Evolutionary conservation across 1,139 yeast species (phyloP).

Genomic region (Pneumocystis murina): DNA sequence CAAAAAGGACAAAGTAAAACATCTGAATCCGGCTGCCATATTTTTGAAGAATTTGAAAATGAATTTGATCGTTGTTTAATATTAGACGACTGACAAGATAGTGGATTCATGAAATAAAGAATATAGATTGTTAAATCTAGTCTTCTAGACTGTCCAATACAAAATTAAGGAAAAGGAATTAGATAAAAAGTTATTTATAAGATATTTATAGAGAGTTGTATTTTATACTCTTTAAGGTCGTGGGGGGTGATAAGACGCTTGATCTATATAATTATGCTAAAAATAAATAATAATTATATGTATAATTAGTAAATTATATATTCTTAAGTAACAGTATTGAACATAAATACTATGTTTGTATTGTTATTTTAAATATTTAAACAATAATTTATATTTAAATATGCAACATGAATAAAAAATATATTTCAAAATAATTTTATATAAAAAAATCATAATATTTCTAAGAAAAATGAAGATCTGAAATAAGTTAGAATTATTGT

Average conservation of each 20-base stretch:
- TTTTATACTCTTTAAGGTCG: not conserved
- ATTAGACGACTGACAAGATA: not conserved
- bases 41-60: not conserved
- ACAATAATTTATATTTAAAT: too few species aligned
- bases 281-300: not conserved
- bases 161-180: too few species aligned
- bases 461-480: too few species aligned
- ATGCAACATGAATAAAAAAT: too few species aligned
- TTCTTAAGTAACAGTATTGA: not conserved
- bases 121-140: not conserved
- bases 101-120: not conserved
- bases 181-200: not conserved
- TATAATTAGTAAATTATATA: not conserved
- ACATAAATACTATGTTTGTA: not conserved
- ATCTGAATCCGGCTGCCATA: conserved; percentile 17
- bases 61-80: not conserved
- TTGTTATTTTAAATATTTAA: too few species aligned
- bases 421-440: too few species aligned
- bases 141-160: too few species aligned
- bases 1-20: conserved; percentile 47
- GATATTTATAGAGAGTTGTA: not conserved
- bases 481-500: too few species aligned
- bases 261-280: not conserved
- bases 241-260: not conserved
- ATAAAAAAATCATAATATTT: too few species aligned